Evolutionary conservation across 176 grass and related monocot species (phyloP).

Genomic region (Alloteropsis semialata): DNA sequence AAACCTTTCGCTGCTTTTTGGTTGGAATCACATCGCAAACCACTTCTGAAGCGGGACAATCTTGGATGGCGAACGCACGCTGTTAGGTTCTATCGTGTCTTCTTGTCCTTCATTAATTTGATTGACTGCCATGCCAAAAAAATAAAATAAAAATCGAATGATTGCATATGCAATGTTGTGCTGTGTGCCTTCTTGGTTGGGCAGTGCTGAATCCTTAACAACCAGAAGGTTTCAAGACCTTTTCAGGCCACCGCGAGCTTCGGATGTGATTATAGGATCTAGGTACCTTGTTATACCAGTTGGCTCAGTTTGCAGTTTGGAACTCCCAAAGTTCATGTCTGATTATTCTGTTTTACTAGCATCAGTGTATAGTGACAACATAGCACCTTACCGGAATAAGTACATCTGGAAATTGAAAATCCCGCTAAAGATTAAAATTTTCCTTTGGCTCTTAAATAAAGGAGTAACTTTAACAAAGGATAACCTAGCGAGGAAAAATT

Average conservation of each 20-base stretch:
- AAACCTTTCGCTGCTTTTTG: conserved; percentile 28
- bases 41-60: conserved; percentile 21
- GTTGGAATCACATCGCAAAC: conserved; percentile 10
- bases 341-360: neutral
- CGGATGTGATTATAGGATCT: neutral
- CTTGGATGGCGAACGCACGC: conserved; percentile 19
- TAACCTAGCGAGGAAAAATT: too few relatives aligned
- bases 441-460: too few relatives aligned
- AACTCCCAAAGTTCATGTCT: neutral
- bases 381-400: too few relatives aligned
- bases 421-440: too few relatives aligned
- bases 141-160: too few relatives aligned
- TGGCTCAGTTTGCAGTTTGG: neutral
- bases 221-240: conserved; percentile 51
- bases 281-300: neutral
- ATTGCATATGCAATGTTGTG: too few relatives aligned
- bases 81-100: too few relatives aligned
- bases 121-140: too few relatives aligned
- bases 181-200: too few relatives aligned
- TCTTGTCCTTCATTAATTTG: neutral
- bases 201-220: conserved; percentile 18
- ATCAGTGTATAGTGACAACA: too few relatives aligned
- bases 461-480: too few relatives aligned
- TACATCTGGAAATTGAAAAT: too few relatives aligned
- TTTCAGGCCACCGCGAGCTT: conserved; percentile 70